phyloP scores from a whole-genome alignment of 2,329 filamentous ascomycete species.

The Taxawa tesnikishii region DNA sequence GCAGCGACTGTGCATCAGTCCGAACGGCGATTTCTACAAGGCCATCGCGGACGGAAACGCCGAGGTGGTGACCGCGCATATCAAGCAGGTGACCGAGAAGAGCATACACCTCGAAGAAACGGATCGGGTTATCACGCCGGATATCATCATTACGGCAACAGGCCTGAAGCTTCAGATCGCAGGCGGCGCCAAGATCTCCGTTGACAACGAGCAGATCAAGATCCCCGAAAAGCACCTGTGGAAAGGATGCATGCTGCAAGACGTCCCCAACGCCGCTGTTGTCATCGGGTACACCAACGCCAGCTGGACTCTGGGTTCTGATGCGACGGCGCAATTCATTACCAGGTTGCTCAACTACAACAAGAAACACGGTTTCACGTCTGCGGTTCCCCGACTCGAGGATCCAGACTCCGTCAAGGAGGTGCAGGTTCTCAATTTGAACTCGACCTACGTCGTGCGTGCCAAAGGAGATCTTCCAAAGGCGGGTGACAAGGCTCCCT shows the following conservation, averaged over 20 bases:
- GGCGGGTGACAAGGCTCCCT: constrained; percentile 30
- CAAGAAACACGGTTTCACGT: constrained; percentile 27
- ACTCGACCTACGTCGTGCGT: constrained; percentile 39
- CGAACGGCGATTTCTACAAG: constrained; percentile 47
- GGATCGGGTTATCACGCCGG: constrained; percentile 36
- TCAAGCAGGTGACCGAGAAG: constrained; percentile 36
- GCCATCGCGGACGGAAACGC: constrained; percentile 38
- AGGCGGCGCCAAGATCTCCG: constrained; percentile 36
- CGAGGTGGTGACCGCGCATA: constrained; percentile 42
- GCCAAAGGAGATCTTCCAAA: constrained; percentile 32
- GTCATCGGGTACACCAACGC: constrained; percentile 49
- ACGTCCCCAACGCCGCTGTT: constrained; percentile 47
- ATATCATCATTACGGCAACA: constrained; percentile 54
- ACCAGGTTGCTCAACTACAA: constrained; percentile 41
- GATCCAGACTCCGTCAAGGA: constrained; percentile 25
- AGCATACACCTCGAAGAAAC: constrained; percentile 36
- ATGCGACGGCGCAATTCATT: constrained; percentile 38
- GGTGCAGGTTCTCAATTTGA: constrained; percentile 30
- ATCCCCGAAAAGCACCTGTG: constrained; percentile 43
- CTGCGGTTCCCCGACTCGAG: constrained; percentile 32
- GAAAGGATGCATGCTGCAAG: constrained; percentile 50
- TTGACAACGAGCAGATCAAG: constrained; percentile 39
- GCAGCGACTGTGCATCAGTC: constrained; percentile 63
- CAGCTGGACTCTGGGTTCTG: constrained; percentile 51
- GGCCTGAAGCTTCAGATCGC: constrained; percentile 46